Evolutionary conservation across 345 rosid species (phyloP), one percentile per base, ranked within the genome.

Genomic region (Citrus sinensis): DNA sequence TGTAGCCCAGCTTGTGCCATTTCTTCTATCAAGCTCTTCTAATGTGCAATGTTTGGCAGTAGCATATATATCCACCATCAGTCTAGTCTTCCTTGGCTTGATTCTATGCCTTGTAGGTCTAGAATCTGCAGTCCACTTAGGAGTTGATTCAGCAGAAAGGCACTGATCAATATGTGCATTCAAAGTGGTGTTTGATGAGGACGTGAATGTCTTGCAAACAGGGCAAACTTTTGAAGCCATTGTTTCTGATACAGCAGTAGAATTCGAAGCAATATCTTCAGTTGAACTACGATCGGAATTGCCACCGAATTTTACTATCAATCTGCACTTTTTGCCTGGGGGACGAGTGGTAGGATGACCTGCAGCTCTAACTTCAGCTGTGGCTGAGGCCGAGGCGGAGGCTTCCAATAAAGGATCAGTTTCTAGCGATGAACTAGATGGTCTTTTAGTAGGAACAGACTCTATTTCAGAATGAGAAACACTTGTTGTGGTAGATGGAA

Each of bases 141-240:
- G 82, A 8, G 85, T 80, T 76, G 93, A 86, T 63, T 91, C 99
- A 54, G 67, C 87, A 40, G 98, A 92, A 55, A 96, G 93, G 83
- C 99, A 94, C 87, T 96, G 99, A 78, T 96, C 99, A 10, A 96
- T 96, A 84, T 96, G 99, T 78, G 99, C 99, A 88, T 96, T 96
- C 89, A 96, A 85, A 60, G 98, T 96, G 67, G 99, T 96, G 86
- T 94, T 96, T 19, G 98, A 96, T 49, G 99, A 88, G 49, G 98
- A 96, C 3, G 99, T 90, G 88, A 96, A 96, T 16, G 91, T 90
- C 87, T 87, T 94, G 90, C 99, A 96, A 85, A 96, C 97, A 87
- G 99, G 99, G 94, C 98, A 96, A 70, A 90, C 90, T 87, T 92
- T 92, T 2, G 97, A 89, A 81, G 92, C 87, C 97, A 92, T 92